Percentiles rank a stretch among this genome's conserved stretches.
phyloP scores from a whole-genome alignment of 1,284 basidiomycete species.

The Ganoderma sinense region DNA sequence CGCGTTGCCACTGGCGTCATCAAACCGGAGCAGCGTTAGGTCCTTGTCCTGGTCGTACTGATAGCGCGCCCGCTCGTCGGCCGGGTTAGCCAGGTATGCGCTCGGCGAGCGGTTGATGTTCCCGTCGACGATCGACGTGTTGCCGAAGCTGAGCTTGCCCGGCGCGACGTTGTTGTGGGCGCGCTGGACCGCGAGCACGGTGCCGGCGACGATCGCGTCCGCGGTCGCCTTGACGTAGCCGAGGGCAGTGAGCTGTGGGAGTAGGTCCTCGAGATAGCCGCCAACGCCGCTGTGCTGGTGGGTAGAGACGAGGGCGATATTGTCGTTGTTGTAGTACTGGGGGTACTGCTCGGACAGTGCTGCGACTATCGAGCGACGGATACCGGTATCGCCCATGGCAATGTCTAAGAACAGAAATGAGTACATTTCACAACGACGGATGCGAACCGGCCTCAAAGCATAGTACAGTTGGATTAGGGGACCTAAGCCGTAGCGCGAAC shows the following conservation, averaged over 20 bases:
- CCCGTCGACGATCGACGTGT: constrained; percentile 69
- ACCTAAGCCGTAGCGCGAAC: no score
- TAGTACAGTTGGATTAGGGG: no score
- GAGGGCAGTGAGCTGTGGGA: constrained; percentile 79
- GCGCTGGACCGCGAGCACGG: constrained; percentile 70
- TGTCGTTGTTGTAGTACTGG: constrained; percentile 71
- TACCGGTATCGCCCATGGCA: constrained; percentile 82
- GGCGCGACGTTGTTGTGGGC: constrained; percentile 71
- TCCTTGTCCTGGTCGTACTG: constrained; percentile 78
- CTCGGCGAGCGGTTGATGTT: constrained; percentile 81
- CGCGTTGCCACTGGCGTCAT: constrained; percentile 60
- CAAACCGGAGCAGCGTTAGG: constrained; percentile 70
- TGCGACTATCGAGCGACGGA: constrained; percentile 74
- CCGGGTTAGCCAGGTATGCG: constrained; percentile 78
- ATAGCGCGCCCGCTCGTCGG: constrained; percentile 69
- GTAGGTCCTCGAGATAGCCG: constrained; percentile 79
- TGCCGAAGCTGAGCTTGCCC: constrained; percentile 70
- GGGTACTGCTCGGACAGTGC: constrained; percentile 63
- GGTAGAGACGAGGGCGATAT: constrained; percentile 82
- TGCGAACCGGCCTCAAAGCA: no score
- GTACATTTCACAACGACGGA: background rate
- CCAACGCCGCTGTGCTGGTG: constrained; percentile 84
- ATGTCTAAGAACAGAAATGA: constrained; percentile 55
- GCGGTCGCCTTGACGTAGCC: constrained; percentile 78
- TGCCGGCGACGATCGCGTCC: constrained; percentile 75